Conservation (phyloP, 164 flowering plant species). For the Santalum album region DNA sequence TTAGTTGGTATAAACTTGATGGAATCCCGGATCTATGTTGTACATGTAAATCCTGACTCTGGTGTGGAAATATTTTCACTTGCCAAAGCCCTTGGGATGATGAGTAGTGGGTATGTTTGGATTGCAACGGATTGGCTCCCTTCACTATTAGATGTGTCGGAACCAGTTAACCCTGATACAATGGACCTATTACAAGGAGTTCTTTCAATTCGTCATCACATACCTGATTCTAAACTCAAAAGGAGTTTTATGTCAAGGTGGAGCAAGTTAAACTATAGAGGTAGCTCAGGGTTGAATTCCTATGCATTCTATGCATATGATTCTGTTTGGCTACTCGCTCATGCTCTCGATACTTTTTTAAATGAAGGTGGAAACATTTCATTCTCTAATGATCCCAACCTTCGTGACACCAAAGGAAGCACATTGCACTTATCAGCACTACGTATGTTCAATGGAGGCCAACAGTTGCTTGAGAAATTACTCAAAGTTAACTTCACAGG, state of each 20-base stretch:
- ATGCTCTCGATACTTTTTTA: slow-evolving; percentile 54
- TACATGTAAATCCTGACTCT: slow-evolving; percentile 77
- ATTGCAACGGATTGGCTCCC: slow-evolving; percentile 94
- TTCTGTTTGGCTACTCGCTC: slow-evolving; percentile 77
- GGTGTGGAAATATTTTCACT: slow-evolving; percentile 49
- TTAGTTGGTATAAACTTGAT: slow-evolving; percentile 48
- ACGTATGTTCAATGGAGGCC: slow-evolving; percentile 50
- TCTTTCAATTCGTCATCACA: slow-evolving; percentile 65
- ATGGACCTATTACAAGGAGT: slow-evolving; percentile 73
- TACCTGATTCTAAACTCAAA: slow-evolving; percentile 52
- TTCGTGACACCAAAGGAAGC: slow-evolving; percentile 36
- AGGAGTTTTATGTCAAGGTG: slow-evolving; percentile 40
- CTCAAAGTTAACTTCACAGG: slow-evolving; percentile 51
- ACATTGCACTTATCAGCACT: slow-evolving; percentile 35
- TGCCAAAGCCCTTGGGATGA: slow-evolving; percentile 64
- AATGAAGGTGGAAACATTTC: slow-evolving; percentile 46
- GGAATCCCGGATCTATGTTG: slow-evolving; percentile 83
- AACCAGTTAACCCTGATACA: slow-evolving; percentile 19
- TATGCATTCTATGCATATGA: slow-evolving; percentile 87
- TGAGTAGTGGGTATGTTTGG: slow-evolving; percentile 73
- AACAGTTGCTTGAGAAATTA: slow-evolving; percentile 37
- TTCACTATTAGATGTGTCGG: slow-evolving; percentile 53
- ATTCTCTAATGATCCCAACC: slow-evolving; percentile 49
- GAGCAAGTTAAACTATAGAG: slow-evolving; percentile 26
- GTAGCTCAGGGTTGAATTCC: slow-evolving; percentile 34